Evolutionary conservation across 768 basidiomycete species (phyloP), one percentile per base, ranked within the genome.

Genomic region (Mycena haematopus): DNA sequence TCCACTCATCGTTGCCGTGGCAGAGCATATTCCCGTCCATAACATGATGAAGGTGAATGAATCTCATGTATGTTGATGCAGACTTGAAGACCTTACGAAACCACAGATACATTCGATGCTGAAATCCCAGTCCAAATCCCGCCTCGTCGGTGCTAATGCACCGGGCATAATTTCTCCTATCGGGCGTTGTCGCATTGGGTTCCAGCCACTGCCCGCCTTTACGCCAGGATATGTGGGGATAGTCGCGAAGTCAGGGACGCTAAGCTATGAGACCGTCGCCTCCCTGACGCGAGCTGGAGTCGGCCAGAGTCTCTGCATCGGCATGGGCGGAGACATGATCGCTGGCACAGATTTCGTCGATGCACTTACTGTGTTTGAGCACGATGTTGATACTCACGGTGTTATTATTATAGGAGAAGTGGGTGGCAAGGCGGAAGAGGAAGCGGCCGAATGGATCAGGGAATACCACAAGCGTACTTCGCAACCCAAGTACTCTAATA

Each of bases 341-440:
- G 60, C 65, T 5, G 65, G 65, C 14, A 66, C 65, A 4, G 65
- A 66, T 35, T 62, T 66, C 47, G 65, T 66, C 11, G 65, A 66
- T 40, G 65, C 60, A 1, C 61, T 66, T n/a, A 47, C 27, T 11
- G 56, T 66, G 14, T 60, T 66, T 13, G 52, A 52, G 47, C 36
- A 52, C 22, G 56, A 66, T 15, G 22, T 21, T 11, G 53, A 55
- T 22, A 66, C 65, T 14, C 53, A 66, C 45, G 65, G 57, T 3
- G 59, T 66, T 19, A 51, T 66, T 24, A 50, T 66, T 8, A 47
- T 66, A 1, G 65, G 65, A 22, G 65, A 66, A 44, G 38, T 66
- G 0, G 65, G 65, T 29, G 65, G 65, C n/a, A 38, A 24, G 7
- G 60, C 60, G 14, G 65, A 66, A 35, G 61, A 62, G 27, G 60